Evolutionary conservation across 176 grass and related monocot genomes (phyloP).

Genomic region (Musa troglodytarum): DNA sequence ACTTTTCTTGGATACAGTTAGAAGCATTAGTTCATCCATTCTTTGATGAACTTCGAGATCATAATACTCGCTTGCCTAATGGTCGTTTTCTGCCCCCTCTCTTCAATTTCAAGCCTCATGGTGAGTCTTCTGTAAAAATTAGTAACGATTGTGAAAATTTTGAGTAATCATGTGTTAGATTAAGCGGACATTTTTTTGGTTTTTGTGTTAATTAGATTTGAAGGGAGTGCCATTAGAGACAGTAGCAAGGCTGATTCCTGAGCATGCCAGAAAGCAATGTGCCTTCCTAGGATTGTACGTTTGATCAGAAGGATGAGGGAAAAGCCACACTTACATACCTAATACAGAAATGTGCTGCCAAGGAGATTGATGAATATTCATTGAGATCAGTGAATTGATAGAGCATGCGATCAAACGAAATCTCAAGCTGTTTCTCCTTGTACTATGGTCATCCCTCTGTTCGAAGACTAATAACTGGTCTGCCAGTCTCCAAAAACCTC

Average conservation of each 20-base stretch:
- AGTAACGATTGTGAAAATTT: background rate
- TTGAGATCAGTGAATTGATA: background rate
- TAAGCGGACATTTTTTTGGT: slow-evolving; percentile 9
- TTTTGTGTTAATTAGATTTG: slow-evolving; percentile 35
- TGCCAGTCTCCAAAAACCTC: too few species aligned
- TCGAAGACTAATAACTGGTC: too few species aligned
- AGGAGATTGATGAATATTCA: background rate
- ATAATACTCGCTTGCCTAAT: slow-evolving; percentile 35
- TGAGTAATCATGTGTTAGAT: background rate
- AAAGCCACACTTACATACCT: too few species aligned
- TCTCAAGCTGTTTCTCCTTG: too few species aligned
- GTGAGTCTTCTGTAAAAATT: slow-evolving; percentile 13
- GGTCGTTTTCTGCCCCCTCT: too few species aligned
- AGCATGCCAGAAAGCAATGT: slow-evolving; percentile 41
- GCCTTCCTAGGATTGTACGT: slow-evolving; percentile 23
- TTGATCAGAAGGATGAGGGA: background rate
- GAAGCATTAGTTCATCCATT: slow-evolving; percentile 67
- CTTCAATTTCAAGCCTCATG: slow-evolving; percentile 35
- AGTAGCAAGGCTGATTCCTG: slow-evolving; percentile 52
- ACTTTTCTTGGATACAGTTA: slow-evolving; percentile 33
- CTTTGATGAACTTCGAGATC: slow-evolving; percentile 62
- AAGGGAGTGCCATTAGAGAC: slow-evolving; percentile 49
- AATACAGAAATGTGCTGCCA: too few species aligned
- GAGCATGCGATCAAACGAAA: too few species aligned
- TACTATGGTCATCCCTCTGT: background rate